phyloP scores from a whole-genome alignment of 2,329 filamentous ascomycete genomes.

The Stachybotrys echinatus region DNA sequence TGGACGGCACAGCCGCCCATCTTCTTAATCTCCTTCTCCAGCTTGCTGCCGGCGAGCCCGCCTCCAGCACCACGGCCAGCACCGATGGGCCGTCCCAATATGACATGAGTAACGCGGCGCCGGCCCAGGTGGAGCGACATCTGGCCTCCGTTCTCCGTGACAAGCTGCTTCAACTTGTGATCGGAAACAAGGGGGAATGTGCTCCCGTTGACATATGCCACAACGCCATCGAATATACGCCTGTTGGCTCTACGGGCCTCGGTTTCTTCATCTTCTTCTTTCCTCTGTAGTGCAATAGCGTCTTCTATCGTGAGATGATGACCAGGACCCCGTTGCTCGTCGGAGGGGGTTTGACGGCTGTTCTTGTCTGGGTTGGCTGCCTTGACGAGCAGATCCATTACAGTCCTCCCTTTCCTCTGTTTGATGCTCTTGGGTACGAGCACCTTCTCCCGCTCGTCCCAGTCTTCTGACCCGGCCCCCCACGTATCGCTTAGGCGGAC shows the following conservation, averaged over 20 bases:
- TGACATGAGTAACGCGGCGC: conserved; percentile 77
- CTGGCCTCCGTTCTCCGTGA: conserved; percentile 68
- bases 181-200: conserved; percentile 79
- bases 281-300: conserved; percentile 20
- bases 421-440: conserved; percentile 38
- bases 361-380: conserved; percentile 30
- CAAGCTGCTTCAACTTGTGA: conserved; percentile 74
- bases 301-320: conserved; percentile 15
- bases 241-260: conserved; percentile 18
- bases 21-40: conserved; percentile 72
- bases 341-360: not conserved
- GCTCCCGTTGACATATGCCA: conserved; percentile 83
- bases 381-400: conserved; percentile 48
- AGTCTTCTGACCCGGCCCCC: conserved; percentile 57
- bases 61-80: conserved; percentile 58
- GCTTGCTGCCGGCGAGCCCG: conserved; percentile 69
- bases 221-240: conserved; percentile 63
- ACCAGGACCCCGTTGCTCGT: not conserved
- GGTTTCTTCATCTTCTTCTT: conserved; percentile 47
- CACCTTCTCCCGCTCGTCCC: conserved; percentile 37
- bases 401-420: conserved; percentile 34
- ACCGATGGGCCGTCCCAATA: conserved; percentile 59
- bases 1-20: conserved; percentile 66
- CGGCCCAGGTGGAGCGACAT: conserved; percentile 68
- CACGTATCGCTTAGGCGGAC: conserved; percentile 59